Percentiles rank a stretch among this genome's conserved stretches.
Conservation (phyloP, 2,329 filamentous ascomycete genomes). For the Fusarium siculi region DNA sequence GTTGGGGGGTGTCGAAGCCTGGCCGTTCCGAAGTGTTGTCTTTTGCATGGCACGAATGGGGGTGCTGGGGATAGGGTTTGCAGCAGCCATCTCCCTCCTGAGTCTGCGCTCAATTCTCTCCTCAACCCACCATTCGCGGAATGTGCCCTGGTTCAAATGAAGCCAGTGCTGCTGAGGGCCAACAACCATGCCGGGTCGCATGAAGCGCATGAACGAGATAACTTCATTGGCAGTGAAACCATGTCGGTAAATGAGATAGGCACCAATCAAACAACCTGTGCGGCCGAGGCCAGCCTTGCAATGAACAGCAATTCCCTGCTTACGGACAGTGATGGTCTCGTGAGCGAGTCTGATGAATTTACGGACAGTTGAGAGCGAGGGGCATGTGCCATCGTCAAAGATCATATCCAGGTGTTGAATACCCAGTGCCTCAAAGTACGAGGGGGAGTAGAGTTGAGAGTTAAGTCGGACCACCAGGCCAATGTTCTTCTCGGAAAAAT, state of each 20-base stretch:
- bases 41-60: slow-evolving; percentile 72
- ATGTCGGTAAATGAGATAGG: slow-evolving; percentile 96
- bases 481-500: slow-evolving; percentile 89
- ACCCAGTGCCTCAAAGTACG: slow-evolving; percentile 95
- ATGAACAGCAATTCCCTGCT: slow-evolving; percentile 95
- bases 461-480: slow-evolving; percentile 95
- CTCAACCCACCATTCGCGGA: slow-evolving; percentile 99
- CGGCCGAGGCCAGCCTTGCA: slow-evolving; percentile 97
- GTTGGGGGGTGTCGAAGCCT: slow-evolving; percentile 87
- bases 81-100: slow-evolving; percentile 66
- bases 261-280: slow-evolving; percentile 95
- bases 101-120: slow-evolving; percentile 80
- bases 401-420: slow-evolving; percentile 99
- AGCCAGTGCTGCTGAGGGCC: slow-evolving; percentile 99
- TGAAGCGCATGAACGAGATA: slow-evolving; percentile 98
- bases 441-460: slow-evolving; percentile 93
- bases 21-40: slow-evolving; percentile 68
- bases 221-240: slow-evolving; percentile 98
- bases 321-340: slow-evolving; percentile 89
- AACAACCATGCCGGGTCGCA: slow-evolving; percentile 98
- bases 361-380: slow-evolving; percentile 85
- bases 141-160: slow-evolving; percentile 94
- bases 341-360: slow-evolving; percentile 96
- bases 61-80: slow-evolving; percentile 64
- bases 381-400: slow-evolving; percentile 98